Percentiles rank a stretch among this genome's conserved stretches.
phyloP scores from a whole-genome alignment of 2,329 filamentous ascomycete genomes.

The Talaromyces sp. region DNA sequence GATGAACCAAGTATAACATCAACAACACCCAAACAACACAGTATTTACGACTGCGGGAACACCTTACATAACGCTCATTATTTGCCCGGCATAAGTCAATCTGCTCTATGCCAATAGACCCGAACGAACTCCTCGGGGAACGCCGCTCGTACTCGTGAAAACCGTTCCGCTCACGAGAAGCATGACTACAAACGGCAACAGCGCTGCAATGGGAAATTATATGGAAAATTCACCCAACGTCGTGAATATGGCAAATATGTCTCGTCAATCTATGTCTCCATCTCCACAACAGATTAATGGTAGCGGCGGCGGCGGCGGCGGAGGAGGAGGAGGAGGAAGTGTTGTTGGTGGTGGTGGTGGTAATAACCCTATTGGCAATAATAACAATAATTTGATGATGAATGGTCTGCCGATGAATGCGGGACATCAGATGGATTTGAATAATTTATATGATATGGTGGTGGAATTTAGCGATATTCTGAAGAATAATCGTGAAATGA shows the following conservation, averaged over 20 bases:
- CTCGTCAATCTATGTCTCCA: conserved; percentile 33
- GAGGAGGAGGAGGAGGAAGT: conserved; percentile 27
- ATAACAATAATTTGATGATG: conserved; percentile 25
- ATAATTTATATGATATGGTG: conserved; percentile 48
- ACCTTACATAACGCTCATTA: no score
- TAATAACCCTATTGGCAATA: conserved; percentile 28
- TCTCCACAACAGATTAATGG: conserved; percentile 23
- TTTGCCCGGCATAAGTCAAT: no score
- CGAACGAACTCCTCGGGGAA: conserved; percentile 1
- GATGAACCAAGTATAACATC: not conserved
- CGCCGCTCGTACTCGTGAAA: not conserved
- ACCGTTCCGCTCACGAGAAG: conserved; percentile 24
- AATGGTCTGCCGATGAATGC: conserved; percentile 41
- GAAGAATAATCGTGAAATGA: conserved; percentile 47
- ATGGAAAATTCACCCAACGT: conserved; percentile 28
- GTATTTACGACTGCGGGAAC: not conserved
- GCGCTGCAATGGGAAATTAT: conserved; percentile 27
- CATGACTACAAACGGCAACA: conserved; percentile 23
- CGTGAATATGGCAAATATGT: conserved; percentile 29
- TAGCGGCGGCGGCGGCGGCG: not conserved
- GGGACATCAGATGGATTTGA: conserved; percentile 49
- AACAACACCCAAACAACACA: not conserved
- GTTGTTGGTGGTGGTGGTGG: conserved; percentile 17
- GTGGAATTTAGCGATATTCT: conserved; percentile 46
- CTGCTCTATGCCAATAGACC: not conserved